phyloP scores from a whole-genome alignment of 768 basidiomycete species.

The Collybiopsis luxurians region DNA sequence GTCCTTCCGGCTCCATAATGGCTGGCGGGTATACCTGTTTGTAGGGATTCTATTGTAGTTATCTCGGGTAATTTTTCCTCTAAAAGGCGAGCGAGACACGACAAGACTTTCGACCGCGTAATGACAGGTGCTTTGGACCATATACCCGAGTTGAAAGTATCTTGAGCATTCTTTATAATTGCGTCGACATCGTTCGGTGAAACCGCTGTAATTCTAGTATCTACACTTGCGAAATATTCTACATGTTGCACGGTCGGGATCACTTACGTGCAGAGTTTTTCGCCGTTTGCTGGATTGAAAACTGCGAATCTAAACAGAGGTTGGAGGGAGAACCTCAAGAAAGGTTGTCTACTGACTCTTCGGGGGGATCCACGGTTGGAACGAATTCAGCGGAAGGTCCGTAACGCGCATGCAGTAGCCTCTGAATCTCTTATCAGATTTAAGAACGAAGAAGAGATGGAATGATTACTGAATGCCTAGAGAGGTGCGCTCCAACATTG shows the following conservation, averaged over 20 bases:
- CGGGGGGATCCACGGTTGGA: not conserved
- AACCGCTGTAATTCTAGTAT: constrained; percentile 50
- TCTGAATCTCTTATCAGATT: not conserved
- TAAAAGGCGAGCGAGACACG: constrained; percentile 60
- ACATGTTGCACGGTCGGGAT: not conserved
- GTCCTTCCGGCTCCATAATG: too few relatives aligned
- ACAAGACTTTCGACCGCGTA: constrained; percentile 62
- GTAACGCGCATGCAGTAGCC: constrained; percentile 11
- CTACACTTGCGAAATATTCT: not conserved
- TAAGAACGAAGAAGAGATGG: too few relatives aligned
- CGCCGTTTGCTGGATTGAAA: constrained; percentile 67
- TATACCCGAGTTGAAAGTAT: constrained; percentile 58
- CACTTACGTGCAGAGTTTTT: constrained; percentile 54
- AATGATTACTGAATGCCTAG: too few relatives aligned
- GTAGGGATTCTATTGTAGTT: constrained; percentile 64
- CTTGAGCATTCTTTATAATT: constrained; percentile 55
- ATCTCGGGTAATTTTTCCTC: constrained; percentile 56
- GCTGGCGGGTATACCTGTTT: constrained; percentile 51
- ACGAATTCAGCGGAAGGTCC: constrained; percentile 4
- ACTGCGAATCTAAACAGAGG: constrained; percentile 43
- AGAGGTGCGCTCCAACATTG: too few relatives aligned
- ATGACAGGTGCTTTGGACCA: constrained; percentile 67
- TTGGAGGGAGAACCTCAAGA: not conserved
- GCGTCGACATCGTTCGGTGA: constrained; percentile 48
- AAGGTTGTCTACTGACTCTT: not conserved